Conservation (phyloP, 2,329 filamentous ascomycete genomes). For the Cladosporium sphaerospermum region DNA sequence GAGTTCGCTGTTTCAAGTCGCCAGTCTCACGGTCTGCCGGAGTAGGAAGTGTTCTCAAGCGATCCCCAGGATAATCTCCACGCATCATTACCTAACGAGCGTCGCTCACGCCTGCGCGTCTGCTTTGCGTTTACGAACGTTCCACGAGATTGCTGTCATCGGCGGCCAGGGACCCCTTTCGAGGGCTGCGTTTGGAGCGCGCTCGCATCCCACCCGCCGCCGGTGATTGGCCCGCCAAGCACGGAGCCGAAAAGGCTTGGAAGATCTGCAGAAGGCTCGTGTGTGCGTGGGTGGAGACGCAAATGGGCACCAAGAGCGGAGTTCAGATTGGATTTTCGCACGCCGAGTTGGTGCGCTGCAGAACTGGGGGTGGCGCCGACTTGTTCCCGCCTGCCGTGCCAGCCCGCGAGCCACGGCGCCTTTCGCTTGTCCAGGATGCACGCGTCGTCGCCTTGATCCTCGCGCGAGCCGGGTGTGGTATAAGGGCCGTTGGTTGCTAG, state of each 20-base stretch:
- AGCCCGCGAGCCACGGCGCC: background rate
- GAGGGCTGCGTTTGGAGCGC: background rate
- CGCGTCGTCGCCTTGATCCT: background rate
- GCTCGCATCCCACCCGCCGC: background rate
- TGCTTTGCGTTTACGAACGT: background rate
- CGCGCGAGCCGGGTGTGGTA: background rate
- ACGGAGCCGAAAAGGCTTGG: background rate
- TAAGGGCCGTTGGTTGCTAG: conserved; percentile 11
- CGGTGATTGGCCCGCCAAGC: conserved; percentile 6
- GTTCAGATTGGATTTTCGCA: conserved; percentile 2
- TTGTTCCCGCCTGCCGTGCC: conserved; percentile 1
- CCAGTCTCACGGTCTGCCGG: background rate
- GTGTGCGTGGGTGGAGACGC: conserved; percentile 1
- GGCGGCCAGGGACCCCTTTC: background rate
- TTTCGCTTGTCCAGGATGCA: background rate
- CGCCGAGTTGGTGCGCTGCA: conserved; percentile 5
- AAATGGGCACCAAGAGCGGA: background rate
- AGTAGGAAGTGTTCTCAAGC: background rate
- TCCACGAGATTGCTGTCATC: background rate
- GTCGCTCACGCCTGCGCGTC: background rate
- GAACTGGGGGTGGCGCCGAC: conserved; percentile 4
- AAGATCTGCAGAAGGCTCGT: conserved; percentile 12
- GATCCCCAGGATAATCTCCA: conserved; percentile 8
- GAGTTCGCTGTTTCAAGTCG: background rate
- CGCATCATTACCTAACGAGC: background rate